Evolutionary conservation across 2,329 filamentous ascomycete genomes (phyloP).

Genomic region (Cladophialophora yegresii): DNA sequence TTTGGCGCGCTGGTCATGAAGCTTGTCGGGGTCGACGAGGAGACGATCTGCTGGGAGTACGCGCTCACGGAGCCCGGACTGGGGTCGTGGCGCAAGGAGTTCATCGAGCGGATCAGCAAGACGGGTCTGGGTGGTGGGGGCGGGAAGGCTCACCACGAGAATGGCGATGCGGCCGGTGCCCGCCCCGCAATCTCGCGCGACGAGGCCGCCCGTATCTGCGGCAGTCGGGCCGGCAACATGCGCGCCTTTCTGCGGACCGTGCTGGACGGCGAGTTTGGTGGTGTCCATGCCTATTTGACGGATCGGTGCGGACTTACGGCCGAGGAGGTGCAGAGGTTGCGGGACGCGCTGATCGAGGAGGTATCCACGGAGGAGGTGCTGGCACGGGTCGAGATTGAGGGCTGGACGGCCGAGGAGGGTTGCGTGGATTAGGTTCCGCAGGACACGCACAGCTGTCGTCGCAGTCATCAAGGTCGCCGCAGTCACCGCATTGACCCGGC

Average conservation of each 20-base stretch:
- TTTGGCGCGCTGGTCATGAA: constrained; percentile 66
- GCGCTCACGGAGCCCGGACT: constrained; percentile 66
- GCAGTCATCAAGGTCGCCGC: too few relatives aligned
- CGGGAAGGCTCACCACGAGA: background rate
- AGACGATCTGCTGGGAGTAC: constrained; percentile 68
- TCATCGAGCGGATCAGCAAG: constrained; percentile 34
- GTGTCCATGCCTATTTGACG: constrained; percentile 32
- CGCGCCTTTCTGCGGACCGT: constrained; percentile 33
- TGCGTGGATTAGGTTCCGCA: constrained; percentile 27
- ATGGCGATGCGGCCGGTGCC: background rate
- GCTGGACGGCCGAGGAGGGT: constrained; percentile 34
- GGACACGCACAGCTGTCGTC: too few relatives aligned
- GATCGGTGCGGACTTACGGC: constrained; percentile 32
- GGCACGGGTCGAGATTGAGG: constrained; percentile 25
- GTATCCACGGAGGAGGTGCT: constrained; percentile 18
- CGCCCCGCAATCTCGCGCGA: constrained; percentile 27
- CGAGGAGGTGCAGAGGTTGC: constrained; percentile 32
- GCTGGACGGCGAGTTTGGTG: constrained; percentile 35
- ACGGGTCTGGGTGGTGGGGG: constrained; percentile 29
- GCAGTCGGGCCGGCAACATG: constrained; percentile 35
- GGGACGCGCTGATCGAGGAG: constrained; percentile 26
- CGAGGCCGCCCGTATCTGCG: constrained; percentile 35
- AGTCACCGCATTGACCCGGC: too few relatives aligned
- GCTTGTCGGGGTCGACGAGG: constrained; percentile 63
- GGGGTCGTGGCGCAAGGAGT: constrained; percentile 36